Evolutionary conservation across 1,284 basidiomycete species (phyloP), one percentile per base, ranked within the genome.

Genomic region (Microbotryum silenes-acaulis): DNA sequence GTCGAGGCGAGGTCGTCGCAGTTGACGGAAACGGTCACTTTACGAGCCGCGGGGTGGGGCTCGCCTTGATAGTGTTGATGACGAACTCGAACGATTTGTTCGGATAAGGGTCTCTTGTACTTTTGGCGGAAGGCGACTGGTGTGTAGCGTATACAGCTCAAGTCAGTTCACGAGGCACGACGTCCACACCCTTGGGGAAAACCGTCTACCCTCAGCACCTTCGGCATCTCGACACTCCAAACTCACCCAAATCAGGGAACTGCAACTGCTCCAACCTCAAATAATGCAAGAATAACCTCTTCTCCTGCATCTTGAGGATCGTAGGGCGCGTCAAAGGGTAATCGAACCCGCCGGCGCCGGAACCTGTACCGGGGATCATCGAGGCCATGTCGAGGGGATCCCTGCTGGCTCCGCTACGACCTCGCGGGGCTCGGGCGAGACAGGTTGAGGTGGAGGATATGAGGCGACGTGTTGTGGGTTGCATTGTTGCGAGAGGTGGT

Each of bases 61-160:
- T 76, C 73, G 51, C 76, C 76, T 57, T 76, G 74, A 59, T 73
- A 76, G 67, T 76, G 75, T 61, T 72, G 70, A 61, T 73, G 72
- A 20, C 74, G 65, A 29, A 72, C 60, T 62, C 66, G 72, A 71
- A 63, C 65, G 57, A 72, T 61, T 18, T 70, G 50, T 4, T 54
- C 12, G 1, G 57, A 16, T 2, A 63, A 50, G 2, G 76, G 75
- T 14, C 72, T 72, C 12, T 53, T 57, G 66, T 74, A 77, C 3
- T 58, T 50, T 57, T 73, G 62, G 25, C 71, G 71, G 61, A 76
- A 72, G 2, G 67, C 69, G 66, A 71, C 59, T 63, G 58, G 9
- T 9, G 16, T 33, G 20, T 7, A n/a, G 7, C 18, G 20, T 42
- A 29, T 45, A 6, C 52, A 37, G n/a, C 29, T 12, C 20, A 49